Evolutionary conservation across 139 green algal genomes (phyloP), one percentile per base, ranked within the genome.

Genomic region (Chlamydomonas eustigma): DNA sequence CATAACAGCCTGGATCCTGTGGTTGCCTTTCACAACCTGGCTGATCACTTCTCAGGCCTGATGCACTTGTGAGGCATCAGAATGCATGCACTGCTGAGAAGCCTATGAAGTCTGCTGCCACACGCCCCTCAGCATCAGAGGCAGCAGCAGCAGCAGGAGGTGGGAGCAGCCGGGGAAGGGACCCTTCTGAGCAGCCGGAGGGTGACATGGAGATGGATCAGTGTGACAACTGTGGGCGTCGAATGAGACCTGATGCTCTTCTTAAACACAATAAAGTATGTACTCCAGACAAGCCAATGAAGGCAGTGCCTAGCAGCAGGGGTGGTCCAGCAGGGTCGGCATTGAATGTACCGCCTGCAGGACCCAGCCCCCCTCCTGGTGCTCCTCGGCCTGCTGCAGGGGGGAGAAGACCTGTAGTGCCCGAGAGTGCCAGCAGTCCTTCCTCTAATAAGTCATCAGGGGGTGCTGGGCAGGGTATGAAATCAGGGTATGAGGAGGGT

Each of bases 271-370:
- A 73, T 2, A 89, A 74, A 36, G 85, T 63, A 78, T 80, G 76
- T 44, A 80, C 76, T 25, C 50, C 76, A 51, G 76, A 87, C 4
- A 85, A 88, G 30, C 80, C 76, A 1, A 87, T 90, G 44, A 80
- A 86, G 74, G 28, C 34, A 39, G 30, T 18, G 64, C 39, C 12
- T 58, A 4, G 22, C 32, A 35, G 3, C 35, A 32, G 35, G 37
- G 6, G 8, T 0, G 68, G 67, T 6, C 51, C 73, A 36, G 51
- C 25, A 69, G 72, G 39, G 51, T 65, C 44, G 39, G 37, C 32
- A 37, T 0, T n/a, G n/a, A n/a, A n/a, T n/a, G n/a, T n/a, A n/a
- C n/a, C n/a, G n/a, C n/a, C 67, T 3, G 30, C 67, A 24, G 22
- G 28, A 2, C 36, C 67, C 36, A 51, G 30, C 3, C 67, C 67